phyloP scores from a whole-genome alignment of 2,329 filamentous ascomycete genomes.

The Neofusicoccum cordaticola region DNA sequence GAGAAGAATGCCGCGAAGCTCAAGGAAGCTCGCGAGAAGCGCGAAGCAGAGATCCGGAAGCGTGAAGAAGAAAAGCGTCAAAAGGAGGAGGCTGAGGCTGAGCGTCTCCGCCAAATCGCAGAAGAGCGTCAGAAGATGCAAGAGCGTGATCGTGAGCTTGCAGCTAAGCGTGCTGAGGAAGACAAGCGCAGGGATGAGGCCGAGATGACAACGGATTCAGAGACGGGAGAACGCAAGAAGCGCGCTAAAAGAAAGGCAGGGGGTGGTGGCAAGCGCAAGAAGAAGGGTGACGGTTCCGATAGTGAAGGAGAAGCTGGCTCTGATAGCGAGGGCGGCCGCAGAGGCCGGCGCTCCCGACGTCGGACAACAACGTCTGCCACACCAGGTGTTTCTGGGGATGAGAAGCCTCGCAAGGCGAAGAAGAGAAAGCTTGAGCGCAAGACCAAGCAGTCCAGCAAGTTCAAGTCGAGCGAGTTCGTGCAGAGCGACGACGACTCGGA shows the following conservation, averaged over 20 bases:
- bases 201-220: conserved; percentile 56
- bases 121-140: conserved; percentile 80
- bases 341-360: conserved; percentile 32
- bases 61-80: conserved; percentile 74
- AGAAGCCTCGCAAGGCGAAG: conserved; percentile 59
- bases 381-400: conserved; percentile 53
- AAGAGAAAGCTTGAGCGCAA: conserved; percentile 60
- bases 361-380: conserved; percentile 35
- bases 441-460: conserved; percentile 57
- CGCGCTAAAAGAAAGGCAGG: conserved; percentile 52
- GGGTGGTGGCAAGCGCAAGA: conserved; percentile 54
- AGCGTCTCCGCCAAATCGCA: conserved; percentile 76
- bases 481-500: conserved; percentile 64
- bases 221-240: conserved; percentile 82
- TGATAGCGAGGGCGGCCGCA: conserved; percentile 36
- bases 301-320: conserved; percentile 42
- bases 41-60: conserved; percentile 74
- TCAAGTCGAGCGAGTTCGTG: conserved; percentile 81
- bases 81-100: conserved; percentile 65
- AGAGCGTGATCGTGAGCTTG: conserved; percentile 68
- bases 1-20: conserved; percentile 88
- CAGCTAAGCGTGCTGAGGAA: conserved; percentile 68
- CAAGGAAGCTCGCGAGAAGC: conserved; percentile 71
- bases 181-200: conserved; percentile 67
- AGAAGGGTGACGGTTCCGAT: conserved; percentile 56